Evolutionary conservation across 495 filamentous ascomycete species (phyloP), one percentile per base, ranked within the genome.

Genomic region (Terfezia claveryi): DNA sequence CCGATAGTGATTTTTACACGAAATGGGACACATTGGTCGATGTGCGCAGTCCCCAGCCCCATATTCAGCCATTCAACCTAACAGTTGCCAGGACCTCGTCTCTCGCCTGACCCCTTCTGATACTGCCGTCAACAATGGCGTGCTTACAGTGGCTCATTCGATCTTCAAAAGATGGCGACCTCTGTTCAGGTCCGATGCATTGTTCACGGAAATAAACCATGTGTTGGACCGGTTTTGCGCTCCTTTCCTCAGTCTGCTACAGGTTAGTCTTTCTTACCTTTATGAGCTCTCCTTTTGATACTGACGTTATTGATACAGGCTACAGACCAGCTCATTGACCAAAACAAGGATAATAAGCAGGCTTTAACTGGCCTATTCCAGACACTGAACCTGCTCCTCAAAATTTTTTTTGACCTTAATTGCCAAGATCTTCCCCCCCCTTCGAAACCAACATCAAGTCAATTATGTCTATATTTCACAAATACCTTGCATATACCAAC

Each of bases 141-240:
- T 99, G 10, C 72, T 99, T 55, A 84, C 89, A 69, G 92, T 99
- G 46, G 92, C 92, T 49, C 92, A 99, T 69, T 94, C 89, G 6
- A 95, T 99, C 61, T 99, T 96, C 74, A 85, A 82, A 68, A 74
- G 91, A 57, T 99, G 92, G 92, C 76, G 87, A 54, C 92, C 91
- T 20, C 72, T 96, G 10, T 94, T 89, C 69, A 76, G 83, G 44
- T 93, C 87, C 49, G 87, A 96, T 66, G 82, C 78, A 9, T 76
- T 99, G 10, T 96, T 85, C 68, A 81, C 75, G 8, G 92, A 99
- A 66, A 87, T 99, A 65, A 85, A 91, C 66, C 92, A 96, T 67
- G 92, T 99, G 44, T 76, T 96, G 32, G 68, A 68, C 49, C 84
- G 77, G 59, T 96, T 99, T 62, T 80, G 82, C 36, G 70, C 69